These are phyloP conservation scores for Pisolithus thermaeus DNA, from an alignment of 1,284 basidiomycete genomes.

Conservation along the genomic window DNA sequence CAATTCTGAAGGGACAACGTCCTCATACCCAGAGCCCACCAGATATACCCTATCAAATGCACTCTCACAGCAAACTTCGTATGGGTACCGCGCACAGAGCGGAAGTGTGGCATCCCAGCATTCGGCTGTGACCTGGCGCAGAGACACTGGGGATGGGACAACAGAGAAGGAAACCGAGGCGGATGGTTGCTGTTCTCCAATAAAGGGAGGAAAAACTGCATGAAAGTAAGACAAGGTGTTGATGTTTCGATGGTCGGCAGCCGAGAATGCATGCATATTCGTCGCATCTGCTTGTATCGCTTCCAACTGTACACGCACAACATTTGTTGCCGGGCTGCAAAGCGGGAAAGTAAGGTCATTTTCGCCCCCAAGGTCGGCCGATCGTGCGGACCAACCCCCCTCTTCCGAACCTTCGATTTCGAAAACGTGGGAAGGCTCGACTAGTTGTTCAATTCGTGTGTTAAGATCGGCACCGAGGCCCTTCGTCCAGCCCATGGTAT, in stretches of 20 bases:
- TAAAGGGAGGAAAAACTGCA: conserved; percentile 40
- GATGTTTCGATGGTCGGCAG: conserved; percentile 72
- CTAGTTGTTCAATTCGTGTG: conserved; percentile 59
- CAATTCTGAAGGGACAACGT: conserved; percentile 64
- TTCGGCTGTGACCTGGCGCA: conserved; percentile 31
- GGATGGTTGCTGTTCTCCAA: conserved; percentile 3
- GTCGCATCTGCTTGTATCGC: conserved; percentile 16
- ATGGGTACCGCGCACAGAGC: conserved; percentile 64
- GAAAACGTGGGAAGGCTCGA: conserved; percentile 48
- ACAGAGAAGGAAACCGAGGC: conserved; percentile 1
- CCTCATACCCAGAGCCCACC: conserved; percentile 67
- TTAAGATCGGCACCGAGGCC: conserved; percentile 87
- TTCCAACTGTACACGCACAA: conserved; percentile 15
- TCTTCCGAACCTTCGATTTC: conserved; percentile 17
- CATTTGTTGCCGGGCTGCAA: background rate
- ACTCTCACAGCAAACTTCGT: conserved; percentile 50
- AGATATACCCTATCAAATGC: conserved; percentile 62
- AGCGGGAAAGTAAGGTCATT: background rate
- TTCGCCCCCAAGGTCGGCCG: conserved; percentile 24
- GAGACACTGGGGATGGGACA: conserved; percentile 4
- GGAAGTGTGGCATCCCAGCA: conserved; percentile 70
- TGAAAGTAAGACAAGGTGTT: conserved; percentile 82
- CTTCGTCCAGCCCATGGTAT: conserved; percentile 97
- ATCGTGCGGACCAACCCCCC: conserved; percentile 18
- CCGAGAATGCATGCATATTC: conserved; percentile 45